Base-by-base conservation (phyloP, 257 asterid genomes). In the Scutellaria barbata region DNA sequence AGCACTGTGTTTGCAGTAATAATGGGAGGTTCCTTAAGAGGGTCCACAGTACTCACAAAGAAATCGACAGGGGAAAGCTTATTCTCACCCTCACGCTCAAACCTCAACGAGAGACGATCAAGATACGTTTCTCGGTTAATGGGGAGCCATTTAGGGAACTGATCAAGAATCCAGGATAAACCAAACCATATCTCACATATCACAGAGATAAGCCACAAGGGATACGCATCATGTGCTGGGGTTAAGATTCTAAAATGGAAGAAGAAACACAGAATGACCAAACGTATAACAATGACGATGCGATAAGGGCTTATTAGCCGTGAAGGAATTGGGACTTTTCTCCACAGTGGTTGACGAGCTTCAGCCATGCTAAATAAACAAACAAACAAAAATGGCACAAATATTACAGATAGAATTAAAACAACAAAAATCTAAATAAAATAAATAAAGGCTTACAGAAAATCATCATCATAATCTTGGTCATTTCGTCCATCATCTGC, bases 21-120 rank as follows among this genome's bases (percentile, higher is more conserved):
- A 10, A 89, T 87, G 16, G 96, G 95, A 45, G 96, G 96, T 57
- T 89, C 96, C 81, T 89, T 89, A 7, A 87, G 89, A 3, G 96
- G 95, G 66, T 89, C 96, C 12, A 87, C 95, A 8, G 95, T 67
- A 73, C 92, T 89, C 41, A 89, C 96, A 55, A 82, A 89, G 66
- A 89, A 82, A 59, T 89, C 96, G 42, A 87, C 96, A 0, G 88
- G 89, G 41, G 77, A 42, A 63, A 73, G 77, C 52, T 52, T 37
- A 13, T 39, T 73, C 67, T 73, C 77, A 5, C 72, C 72, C 72
- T 73, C 77, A 3, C 77, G 77, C 66, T 73, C 77, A 10, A 73
- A 73, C 42, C 77, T 73, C 53, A 73, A 73, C 4, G 77, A 43
- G 67, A 73, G 77, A 17, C 77, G 77, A 35, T 73, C 77, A 10